Base-by-base conservation (phyloP, 495 filamentous ascomycete genomes). In the Amphirosellinia nigrospora region DNA sequence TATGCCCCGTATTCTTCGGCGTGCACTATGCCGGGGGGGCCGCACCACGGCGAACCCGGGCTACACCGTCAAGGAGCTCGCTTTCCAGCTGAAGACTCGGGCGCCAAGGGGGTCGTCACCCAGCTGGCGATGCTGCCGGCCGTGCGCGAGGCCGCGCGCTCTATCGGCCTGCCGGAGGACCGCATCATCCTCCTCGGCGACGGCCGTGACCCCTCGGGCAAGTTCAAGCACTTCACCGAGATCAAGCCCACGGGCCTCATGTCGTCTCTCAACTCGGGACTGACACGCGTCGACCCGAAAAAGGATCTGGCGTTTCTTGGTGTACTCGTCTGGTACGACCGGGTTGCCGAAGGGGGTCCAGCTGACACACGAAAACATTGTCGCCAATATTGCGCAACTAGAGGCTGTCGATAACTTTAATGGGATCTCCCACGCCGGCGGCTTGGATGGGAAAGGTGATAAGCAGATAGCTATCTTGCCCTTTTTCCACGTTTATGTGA, bases 291-390 rank as follows among this genome's bases (percentile, higher is more conserved):
- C 28, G 79, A 88, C 66, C 84, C 87, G 0, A 80, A 82, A 56
- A 84, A 87, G 67, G 91, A 92, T 70, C 61, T 89, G 15, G 88
- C 88, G 19, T 93, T 92, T 73, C n/a, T 79, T 93, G 28, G 84
- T 96, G 70, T 98, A 97, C 79, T 91, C 88, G 39, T 93, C 90
- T 32, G 95, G 95, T n/a, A 98, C 95, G 0, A 97, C 94, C 0
- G 95, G 95, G 16, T 79, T 92, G 64, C 94, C 96, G 2, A 98
- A 98, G 80, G 95, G 95, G 21, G 95, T 97, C n/a, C 92, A 92
- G 88, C 82, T 98, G 10, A 91, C 87, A 48, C 95, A 98, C 76
- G 73, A 79, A 63, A 98, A 98, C 79, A 89, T 98, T 58, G 84
- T 95, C 3, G 80, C 93, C 71, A 96, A 97, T 78, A 9, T 84